Evolutionary conservation across 495 filamentous ascomycete species (phyloP).

Genomic region (Opeltia flavorubescens): DNA sequence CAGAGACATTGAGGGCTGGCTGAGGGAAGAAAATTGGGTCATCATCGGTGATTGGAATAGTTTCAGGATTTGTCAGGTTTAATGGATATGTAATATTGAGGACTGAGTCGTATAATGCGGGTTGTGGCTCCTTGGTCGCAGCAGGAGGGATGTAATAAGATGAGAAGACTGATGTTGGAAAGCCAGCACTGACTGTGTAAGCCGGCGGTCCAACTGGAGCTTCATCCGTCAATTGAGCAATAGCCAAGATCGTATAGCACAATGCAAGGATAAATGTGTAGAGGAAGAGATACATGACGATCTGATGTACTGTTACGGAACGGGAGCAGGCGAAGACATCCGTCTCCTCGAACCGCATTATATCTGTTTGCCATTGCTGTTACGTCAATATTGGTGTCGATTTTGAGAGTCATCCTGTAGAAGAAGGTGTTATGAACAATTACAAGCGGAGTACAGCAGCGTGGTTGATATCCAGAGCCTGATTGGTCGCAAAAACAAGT

Average conservation of each 20-base stretch:
- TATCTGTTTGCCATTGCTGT: too few relatives aligned
- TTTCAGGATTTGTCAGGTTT: slow-evolving; percentile 40
- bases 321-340: too few relatives aligned
- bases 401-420: too few relatives aligned
- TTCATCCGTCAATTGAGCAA: slow-evolving; percentile 14
- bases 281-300: neutral
- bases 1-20: slow-evolving; percentile 26
- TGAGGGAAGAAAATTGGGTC: slow-evolving; percentile 38
- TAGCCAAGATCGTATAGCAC: neutral
- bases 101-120: slow-evolving; percentile 40
- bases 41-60: slow-evolving; percentile 30
- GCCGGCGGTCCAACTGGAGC: slow-evolving; percentile 23
- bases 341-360: too few relatives aligned
- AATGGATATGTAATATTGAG: slow-evolving; percentile 41
- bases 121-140: slow-evolving; percentile 44
- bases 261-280: neutral
- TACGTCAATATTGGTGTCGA: too few relatives aligned
- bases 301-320: too few relatives aligned
- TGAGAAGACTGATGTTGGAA: slow-evolving; percentile 39
- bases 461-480: too few relatives aligned
- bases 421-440: too few relatives aligned
- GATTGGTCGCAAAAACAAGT: too few relatives aligned
- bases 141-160: slow-evolving; percentile 37
- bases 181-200: slow-evolving; percentile 36
- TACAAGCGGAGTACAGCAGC: too few relatives aligned